Conservation (phyloP, 2,329 filamentous ascomycete genomes). For the Endocalyx cinctus region DNA sequence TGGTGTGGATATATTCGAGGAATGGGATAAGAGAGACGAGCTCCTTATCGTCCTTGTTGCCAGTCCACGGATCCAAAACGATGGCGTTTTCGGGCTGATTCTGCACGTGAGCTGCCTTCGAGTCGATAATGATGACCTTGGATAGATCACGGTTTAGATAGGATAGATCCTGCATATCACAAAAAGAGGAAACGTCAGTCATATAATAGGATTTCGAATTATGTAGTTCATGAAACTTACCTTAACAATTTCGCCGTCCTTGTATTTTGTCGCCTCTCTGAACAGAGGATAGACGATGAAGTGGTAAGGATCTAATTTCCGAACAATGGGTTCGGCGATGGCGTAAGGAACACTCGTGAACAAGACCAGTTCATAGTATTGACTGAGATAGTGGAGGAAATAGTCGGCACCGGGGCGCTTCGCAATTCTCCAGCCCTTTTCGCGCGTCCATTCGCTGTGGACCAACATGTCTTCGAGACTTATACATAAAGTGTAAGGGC, state of each 20-base stretch:
- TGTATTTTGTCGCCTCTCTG: conserved; percentile 94
- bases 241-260: conserved; percentile 95
- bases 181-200: conserved; percentile 14
- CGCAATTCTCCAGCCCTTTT: conserved; percentile 91
- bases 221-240: too few relatives aligned
- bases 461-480: conserved; percentile 91
- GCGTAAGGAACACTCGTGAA: conserved; percentile 86
- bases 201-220: conserved; percentile 11
- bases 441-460: conserved; percentile 89
- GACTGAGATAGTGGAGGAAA: conserved; percentile 91
- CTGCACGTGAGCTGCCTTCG: conserved; percentile 73
- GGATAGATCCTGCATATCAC: conserved; percentile 71
- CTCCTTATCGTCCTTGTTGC: conserved; percentile 75
- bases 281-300: conserved; percentile 95
- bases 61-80: conserved; percentile 83
- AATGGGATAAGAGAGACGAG: conserved; percentile 90
- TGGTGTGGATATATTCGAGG: conserved; percentile 93
- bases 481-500: conserved; percentile 88
- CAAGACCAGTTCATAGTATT: conserved; percentile 96
- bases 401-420: conserved; percentile 96
- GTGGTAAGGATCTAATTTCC: conserved; percentile 91
- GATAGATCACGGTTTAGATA: conserved; percentile 95
- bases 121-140: conserved; percentile 94
- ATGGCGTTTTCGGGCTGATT: conserved; percentile 97
- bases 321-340: conserved; percentile 80